Conservation (phyloP, 192 early-diverging fungal genomes). For the Lobulomyces angularis region DNA sequence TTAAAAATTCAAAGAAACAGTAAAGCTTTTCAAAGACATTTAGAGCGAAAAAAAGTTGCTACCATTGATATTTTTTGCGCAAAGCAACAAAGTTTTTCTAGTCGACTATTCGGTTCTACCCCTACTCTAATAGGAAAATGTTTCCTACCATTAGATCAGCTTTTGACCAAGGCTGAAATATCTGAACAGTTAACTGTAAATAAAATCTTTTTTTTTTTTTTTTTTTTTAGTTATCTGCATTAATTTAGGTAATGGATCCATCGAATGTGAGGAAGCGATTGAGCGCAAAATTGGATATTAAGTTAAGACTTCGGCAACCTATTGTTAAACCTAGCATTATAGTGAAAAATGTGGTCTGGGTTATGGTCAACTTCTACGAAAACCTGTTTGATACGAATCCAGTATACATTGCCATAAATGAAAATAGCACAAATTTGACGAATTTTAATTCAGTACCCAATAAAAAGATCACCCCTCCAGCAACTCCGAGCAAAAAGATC, state of each 20-base stretch:
- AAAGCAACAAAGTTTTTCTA: slow-evolving; percentile 35
- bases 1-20: slow-evolving; percentile 49
- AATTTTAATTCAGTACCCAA: background rate
- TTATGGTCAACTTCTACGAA: slow-evolving; percentile 35
- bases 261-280: slow-evolving; percentile 40
- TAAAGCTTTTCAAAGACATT: slow-evolving; percentile 43
- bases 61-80: slow-evolving; percentile 59
- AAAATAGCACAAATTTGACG: background rate
- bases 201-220: slow-evolving; percentile 1
- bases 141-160: slow-evolving; percentile 31
- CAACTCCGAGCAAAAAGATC: background rate
- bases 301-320: slow-evolving; percentile 50
- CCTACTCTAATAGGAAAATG: slow-evolving; percentile 42
- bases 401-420: slow-evolving; percentile 6
- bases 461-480: background rate
- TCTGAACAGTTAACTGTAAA: slow-evolving; percentile 53
- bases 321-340: slow-evolving; percentile 43
- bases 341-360: slow-evolving; percentile 50
- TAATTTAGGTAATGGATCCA: slow-evolving; percentile 44
- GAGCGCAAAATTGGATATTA: slow-evolving; percentile 56
- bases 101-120: slow-evolving; percentile 25
- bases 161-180: slow-evolving; percentile 54
- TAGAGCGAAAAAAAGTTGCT: slow-evolving; percentile 56
- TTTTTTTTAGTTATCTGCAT: background rate
- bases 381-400: slow-evolving; percentile 11